Conservation (phyloP, 345 rosid species). For the Euphorbia peplus region DNA sequence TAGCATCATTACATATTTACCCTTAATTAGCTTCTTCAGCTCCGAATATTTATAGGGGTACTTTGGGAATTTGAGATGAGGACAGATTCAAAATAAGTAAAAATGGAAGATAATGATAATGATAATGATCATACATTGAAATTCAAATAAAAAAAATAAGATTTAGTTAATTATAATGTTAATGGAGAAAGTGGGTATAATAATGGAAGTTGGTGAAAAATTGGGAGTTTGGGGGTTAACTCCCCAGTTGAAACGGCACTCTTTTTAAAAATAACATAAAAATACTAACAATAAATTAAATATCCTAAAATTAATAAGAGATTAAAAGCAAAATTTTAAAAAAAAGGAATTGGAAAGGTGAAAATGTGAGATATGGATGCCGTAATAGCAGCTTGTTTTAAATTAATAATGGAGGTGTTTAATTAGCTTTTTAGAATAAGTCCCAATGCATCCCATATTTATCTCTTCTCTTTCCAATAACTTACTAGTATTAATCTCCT, state of each 20-base stretch:
- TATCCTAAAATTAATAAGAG: not conserved
- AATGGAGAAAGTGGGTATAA: not conserved
- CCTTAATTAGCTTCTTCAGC: not conserved
- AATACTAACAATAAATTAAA: not conserved
- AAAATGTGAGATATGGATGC: slow-evolving; percentile 14
- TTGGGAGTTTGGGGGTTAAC: slow-evolving; percentile 12
- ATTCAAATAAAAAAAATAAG: not conserved
- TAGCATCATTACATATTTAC: not conserved
- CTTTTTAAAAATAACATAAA: not conserved
- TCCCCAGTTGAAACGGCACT: slow-evolving; percentile 38
- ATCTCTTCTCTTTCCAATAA: not conserved
- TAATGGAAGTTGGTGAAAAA: slow-evolving; percentile 9
- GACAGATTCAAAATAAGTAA: not conserved
- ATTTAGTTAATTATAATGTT: not conserved
- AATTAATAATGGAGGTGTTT: not conserved
- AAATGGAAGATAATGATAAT: slow-evolving; percentile 4
- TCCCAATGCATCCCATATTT: slow-evolving; percentile 2
- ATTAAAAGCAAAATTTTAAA: not conserved
- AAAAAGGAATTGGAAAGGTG: not conserved
- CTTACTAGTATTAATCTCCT: not conserved
- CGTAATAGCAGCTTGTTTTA: slow-evolving; percentile 9
- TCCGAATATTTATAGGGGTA: slow-evolving; percentile 16
- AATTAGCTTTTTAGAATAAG: slow-evolving; percentile 14
- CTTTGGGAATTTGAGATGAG: not conserved
- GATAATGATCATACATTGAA: too few relatives aligned